These are phyloP conservation scores for Lachnellula arida DNA, from an alignment of 2,329 filamentous ascomycete genomes.

Conservation along the genomic window DNA sequence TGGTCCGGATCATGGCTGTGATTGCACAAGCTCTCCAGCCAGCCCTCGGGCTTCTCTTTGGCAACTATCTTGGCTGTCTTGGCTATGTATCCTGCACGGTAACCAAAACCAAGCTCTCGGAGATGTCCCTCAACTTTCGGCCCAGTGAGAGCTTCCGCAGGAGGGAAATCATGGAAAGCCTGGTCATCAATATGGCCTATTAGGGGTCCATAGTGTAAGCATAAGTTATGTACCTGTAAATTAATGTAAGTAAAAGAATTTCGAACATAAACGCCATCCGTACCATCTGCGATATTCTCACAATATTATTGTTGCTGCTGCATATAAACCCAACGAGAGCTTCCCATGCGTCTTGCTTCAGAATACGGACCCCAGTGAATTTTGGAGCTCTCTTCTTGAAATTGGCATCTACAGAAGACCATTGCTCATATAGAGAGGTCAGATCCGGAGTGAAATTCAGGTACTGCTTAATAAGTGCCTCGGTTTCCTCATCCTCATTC, in stretches of 20 bases:
- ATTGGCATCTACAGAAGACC: conserved; percentile 80
- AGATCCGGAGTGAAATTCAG: conserved; percentile 81
- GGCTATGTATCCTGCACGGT: conserved; percentile 87
- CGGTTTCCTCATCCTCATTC: conserved; percentile 60
- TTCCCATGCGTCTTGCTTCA: conserved; percentile 96
- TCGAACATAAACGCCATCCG: conserved; percentile 2
- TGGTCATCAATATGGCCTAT: conserved; percentile 66
- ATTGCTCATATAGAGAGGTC: conserved; percentile 72
- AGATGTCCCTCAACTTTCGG: conserved; percentile 75
- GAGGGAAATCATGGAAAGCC: conserved; percentile 82
- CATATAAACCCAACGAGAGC: conserved; percentile 92
- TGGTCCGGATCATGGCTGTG: conserved; percentile 59
- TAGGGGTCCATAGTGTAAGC: conserved; percentile 74
- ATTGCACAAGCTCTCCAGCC: conserved; percentile 76
- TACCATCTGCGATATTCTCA: conserved; percentile 92
- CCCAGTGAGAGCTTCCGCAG: conserved; percentile 66
- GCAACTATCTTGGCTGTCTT: conserved; percentile 76
- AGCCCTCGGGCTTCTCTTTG: conserved; percentile 60
- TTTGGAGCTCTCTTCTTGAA: conserved; percentile 82
- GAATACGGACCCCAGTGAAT: conserved; percentile 86
- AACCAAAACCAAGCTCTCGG: conserved; percentile 84
- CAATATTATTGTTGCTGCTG: conserved; percentile 98
- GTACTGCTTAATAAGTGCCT: conserved; percentile 73
- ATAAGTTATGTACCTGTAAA: conserved; percentile 73
- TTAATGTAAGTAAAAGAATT: neutral